phyloP scores from a whole-genome alignment of 2,329 filamentous ascomycete species.

The Talaromyces sp. region DNA sequence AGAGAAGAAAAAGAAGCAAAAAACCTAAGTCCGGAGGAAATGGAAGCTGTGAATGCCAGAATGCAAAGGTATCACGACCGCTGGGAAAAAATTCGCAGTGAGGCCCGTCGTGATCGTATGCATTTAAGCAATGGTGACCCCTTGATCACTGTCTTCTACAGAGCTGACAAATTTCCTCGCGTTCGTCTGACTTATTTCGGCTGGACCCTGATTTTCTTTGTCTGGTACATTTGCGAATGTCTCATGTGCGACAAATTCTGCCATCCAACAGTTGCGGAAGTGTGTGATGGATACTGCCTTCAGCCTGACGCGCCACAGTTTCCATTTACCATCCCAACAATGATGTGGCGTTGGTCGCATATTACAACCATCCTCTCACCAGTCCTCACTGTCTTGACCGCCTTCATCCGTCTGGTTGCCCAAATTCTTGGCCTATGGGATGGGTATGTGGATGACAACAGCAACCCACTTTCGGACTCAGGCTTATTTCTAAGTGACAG shows the following conservation, averaged over 20 bases:
- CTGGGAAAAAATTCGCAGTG: too few species aligned
- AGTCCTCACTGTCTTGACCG: slow-evolving; percentile 24
- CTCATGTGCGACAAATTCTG: slow-evolving; percentile 48
- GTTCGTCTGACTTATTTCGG: slow-evolving; percentile 32
- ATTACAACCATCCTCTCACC: slow-evolving; percentile 25
- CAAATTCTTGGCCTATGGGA: slow-evolving; percentile 37
- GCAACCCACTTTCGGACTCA: background rate
- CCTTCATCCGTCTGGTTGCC: slow-evolving; percentile 23
- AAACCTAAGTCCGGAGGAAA: too few species aligned
- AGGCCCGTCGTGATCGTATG: too few species aligned
- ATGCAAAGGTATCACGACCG: too few species aligned
- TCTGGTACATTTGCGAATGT: slow-evolving; percentile 47
- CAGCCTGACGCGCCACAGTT: slow-evolving; percentile 47
- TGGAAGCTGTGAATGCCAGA: too few species aligned
- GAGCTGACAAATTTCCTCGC: too few species aligned
- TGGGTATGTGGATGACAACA: slow-evolving; percentile 34
- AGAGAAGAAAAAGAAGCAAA: too few species aligned
- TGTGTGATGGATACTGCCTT: slow-evolving; percentile 46
- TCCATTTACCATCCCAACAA: slow-evolving; percentile 51
- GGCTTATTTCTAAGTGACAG: slow-evolving; percentile 7
- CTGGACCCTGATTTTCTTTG: slow-evolving; percentile 33
- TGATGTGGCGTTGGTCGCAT: slow-evolving; percentile 45
- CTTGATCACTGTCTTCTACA: too few species aligned
- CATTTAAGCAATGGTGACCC: too few species aligned
- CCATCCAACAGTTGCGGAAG: slow-evolving; percentile 43